Evolutionary conservation across 2,329 filamentous ascomycete species (phyloP), one percentile per base, ranked within the genome.

Genomic region (Teratosphaeria nubilosa): DNA sequence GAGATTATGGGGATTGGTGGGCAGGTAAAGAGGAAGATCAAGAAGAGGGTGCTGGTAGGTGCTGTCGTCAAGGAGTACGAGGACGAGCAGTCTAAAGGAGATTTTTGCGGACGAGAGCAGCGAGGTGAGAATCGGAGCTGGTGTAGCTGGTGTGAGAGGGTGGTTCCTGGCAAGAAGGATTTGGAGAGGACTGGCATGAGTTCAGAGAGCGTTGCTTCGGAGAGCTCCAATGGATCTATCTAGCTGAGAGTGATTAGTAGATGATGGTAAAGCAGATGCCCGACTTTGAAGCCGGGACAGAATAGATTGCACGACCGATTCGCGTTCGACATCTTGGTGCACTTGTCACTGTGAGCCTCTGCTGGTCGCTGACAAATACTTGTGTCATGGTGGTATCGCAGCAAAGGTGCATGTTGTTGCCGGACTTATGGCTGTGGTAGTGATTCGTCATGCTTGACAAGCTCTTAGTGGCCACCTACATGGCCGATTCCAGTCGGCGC

Each of bases 1-100:
- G 91, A 96, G 73, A 88, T 96, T 60, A 90, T 95, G 68, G 91
- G 91, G 1, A 88, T 96, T 51, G 91, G 91, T 11, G 91, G 91
- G 0, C 82, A 87, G 14, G 84, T 96, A 56, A 95, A 95, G 78
- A 88, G 86, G 61, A 95, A 92, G 75, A 80, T 88, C n/a, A 89
- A 94, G 66, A 86, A 86, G 67, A 86, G 90, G 76, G 84, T 95
- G 5, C 82, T 81, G 60, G 85, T 96, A 0, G 92, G 91, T 0
- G 88, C 87, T 4, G 90, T 87, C 61, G 92, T 96, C 13, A 87
- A 87, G 61, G 90, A 96, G 70, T 91, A 86, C 75, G 87, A 89
- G 63, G 90, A 92, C 68, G 90, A 95, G 73, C 80, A 82, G 58
- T 81, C 81, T 37, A 79, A 80, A 7, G 84, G 83, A 4, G 79